These are phyloP conservation scores for Cystobasidium ongulense DNA, from an alignment of 768 basidiomycete species.

Conservation along the genomic window DNA sequence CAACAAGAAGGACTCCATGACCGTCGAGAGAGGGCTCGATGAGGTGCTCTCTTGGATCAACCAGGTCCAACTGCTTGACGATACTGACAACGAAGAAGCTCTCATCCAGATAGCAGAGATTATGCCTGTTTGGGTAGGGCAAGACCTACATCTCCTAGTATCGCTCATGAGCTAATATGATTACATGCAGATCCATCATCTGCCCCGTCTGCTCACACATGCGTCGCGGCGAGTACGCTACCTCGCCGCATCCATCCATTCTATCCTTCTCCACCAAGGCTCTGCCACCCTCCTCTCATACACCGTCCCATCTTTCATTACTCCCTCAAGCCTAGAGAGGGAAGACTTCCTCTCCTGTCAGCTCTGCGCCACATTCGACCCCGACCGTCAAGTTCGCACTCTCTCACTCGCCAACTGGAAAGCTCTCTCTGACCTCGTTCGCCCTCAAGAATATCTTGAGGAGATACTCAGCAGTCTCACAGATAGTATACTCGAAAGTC, in stretches of 20 bases:
- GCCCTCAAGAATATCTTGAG: neutral
- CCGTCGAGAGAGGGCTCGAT: conserved; percentile 26
- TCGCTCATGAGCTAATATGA: neutral
- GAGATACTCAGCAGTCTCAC: neutral
- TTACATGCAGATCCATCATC: conserved; percentile 21
- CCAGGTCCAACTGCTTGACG: neutral
- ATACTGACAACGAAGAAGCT: neutral
- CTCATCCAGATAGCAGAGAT: neutral
- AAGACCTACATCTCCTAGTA: neutral
- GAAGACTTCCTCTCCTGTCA: conserved; percentile 5
- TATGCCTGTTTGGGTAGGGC: conserved; percentile 31
- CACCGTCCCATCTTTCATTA: neutral
- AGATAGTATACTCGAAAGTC: neutral
- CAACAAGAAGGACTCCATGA: conserved; percentile 33
- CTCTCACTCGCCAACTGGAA: neutral
- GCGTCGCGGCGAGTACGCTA: conserved; percentile 21
- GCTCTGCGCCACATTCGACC: conserved; percentile 3
- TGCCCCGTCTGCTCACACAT: conserved; percentile 19
- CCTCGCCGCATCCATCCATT: conserved; percentile 19
- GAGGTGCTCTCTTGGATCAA: conserved; percentile 21
- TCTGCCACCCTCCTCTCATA: neutral
- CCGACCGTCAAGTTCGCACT: conserved; percentile 12
- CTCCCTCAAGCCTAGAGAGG: neutral
- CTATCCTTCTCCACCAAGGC: conserved; percentile 38
- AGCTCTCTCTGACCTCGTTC: neutral